Conservation (phyloP, 2,329 filamentous ascomycete species). For the Dothideomycetidae sp. region DNA sequence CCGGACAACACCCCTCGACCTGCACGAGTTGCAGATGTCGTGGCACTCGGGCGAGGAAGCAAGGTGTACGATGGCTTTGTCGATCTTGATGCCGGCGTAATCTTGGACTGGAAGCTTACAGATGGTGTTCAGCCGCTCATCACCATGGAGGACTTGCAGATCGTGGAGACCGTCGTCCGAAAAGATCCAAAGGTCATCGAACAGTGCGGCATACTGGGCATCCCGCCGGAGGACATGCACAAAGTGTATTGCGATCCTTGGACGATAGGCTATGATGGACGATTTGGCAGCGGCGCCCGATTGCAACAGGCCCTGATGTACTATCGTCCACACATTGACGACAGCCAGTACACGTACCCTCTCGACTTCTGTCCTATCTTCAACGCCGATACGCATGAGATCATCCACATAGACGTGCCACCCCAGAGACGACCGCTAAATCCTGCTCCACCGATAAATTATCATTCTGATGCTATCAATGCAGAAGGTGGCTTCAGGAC, state of each 20-base stretch:
- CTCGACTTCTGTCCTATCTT: conserved; percentile 91
- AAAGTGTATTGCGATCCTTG: conserved; percentile 94
- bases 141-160: conserved; percentile 77
- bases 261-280: conserved; percentile 90
- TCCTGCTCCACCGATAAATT: conserved; percentile 61
- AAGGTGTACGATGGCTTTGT: conserved; percentile 74
- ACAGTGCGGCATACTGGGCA: conserved; percentile 71
- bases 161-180: conserved; percentile 61
- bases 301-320: conserved; percentile 94
- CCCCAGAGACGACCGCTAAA: conserved; percentile 61
- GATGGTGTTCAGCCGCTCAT: conserved; percentile 76
- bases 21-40: conserved; percentile 61
- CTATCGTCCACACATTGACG: conserved; percentile 72
- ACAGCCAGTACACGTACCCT: conserved; percentile 81
- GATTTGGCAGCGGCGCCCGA: conserved; percentile 63
- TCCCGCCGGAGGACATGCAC: conserved; percentile 72
- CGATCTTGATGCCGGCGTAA: conserved; percentile 50
- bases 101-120: conserved; percentile 60
- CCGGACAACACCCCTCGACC: conserved; percentile 49
- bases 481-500: conserved; percentile 60
- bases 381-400: conserved; percentile 62
- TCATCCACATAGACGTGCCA: conserved; percentile 74
- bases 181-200: conserved; percentile 78
- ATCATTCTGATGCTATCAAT: conserved; percentile 59
- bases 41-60: conserved; percentile 64